Conservation (phyloP, 805 yeast species). For the Yarrowia divulgata region DNA sequence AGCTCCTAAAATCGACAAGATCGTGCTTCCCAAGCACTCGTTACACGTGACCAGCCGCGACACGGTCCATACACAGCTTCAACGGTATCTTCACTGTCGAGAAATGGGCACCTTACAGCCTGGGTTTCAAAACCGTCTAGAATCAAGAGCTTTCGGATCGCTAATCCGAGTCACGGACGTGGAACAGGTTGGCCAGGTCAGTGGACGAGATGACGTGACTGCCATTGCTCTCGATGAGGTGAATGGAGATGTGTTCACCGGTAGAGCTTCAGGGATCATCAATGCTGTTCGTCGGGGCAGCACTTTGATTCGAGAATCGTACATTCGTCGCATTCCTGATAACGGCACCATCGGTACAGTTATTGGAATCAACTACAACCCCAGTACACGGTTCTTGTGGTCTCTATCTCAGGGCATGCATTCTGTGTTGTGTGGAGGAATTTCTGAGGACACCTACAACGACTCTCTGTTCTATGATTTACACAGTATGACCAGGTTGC, state of each 20-base stretch:
- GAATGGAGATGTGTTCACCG: constrained; percentile 22
- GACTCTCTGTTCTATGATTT: constrained; percentile 38
- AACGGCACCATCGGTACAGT: constrained; percentile 2
- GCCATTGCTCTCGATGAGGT: constrained; percentile 13
- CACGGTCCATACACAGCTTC: constrained; percentile 37
- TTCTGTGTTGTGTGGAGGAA: constrained; percentile 18
- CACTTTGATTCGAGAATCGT: constrained; percentile 17
- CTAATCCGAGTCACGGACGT: constrained; percentile 9
- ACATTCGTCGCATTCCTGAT: constrained; percentile 17
- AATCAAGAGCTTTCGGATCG: neutral
- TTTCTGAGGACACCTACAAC: constrained; percentile 12
- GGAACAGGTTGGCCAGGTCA: constrained; percentile 26
- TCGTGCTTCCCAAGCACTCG: constrained; percentile 32
- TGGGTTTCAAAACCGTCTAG: constrained; percentile 10
- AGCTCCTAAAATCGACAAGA: constrained; percentile 36
- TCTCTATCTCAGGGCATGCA: neutral
- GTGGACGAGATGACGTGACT: constrained; percentile 17
- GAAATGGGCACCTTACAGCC: constrained; percentile 24
- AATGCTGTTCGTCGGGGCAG: constrained; percentile 34
- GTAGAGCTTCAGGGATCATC: constrained; percentile 19
- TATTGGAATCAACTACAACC: constrained; percentile 14
- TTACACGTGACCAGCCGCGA: constrained; percentile 39
- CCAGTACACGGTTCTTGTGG: constrained; percentile 25
- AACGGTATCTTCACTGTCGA: constrained; percentile 22
- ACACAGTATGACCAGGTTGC: constrained; percentile 42